Conservation (phyloP, 2,329 filamentous ascomycete species). For the Fusarium succisae region DNA sequence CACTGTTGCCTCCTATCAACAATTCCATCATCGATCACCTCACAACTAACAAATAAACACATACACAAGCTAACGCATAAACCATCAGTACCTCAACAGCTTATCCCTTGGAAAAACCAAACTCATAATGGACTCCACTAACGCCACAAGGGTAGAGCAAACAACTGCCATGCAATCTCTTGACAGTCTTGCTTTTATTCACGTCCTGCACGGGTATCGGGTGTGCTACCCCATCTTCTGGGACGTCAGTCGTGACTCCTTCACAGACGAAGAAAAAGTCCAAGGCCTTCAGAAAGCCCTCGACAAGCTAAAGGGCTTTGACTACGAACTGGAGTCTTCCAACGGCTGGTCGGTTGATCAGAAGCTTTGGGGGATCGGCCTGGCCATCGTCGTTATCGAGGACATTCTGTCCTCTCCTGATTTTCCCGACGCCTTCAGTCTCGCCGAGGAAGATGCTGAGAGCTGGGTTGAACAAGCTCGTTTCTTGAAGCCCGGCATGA, state of each 20-base stretch:
- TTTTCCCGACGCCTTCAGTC: not conserved
- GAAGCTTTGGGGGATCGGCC: not conserved
- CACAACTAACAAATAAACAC: not conserved
- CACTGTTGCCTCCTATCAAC: accelerated
- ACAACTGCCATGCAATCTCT: not conserved
- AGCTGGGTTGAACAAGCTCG: not conserved
- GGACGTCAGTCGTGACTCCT: not conserved
- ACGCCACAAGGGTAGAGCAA: too few relatives aligned
- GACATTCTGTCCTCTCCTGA: not conserved
- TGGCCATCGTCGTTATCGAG: not conserved
- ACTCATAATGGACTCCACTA: not conserved
- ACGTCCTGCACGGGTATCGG: not conserved
- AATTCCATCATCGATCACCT: not conserved
- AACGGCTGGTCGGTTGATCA: not conserved
- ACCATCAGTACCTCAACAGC: too few relatives aligned
- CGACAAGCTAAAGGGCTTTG: accelerated
- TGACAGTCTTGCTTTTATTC: not conserved
- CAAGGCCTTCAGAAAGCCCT: not conserved
- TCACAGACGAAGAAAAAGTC: not conserved
- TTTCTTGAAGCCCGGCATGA: not conserved
- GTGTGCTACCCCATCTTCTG: not conserved
- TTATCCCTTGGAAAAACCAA: not conserved
- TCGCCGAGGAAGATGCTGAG: not conserved
- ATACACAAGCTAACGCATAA: too few relatives aligned
- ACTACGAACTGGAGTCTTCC: not conserved